Evolutionary conservation across 805 yeast species (phyloP), one percentile per base, ranked within the genome.

Genomic region (Diddensiella santjacobensis): DNA sequence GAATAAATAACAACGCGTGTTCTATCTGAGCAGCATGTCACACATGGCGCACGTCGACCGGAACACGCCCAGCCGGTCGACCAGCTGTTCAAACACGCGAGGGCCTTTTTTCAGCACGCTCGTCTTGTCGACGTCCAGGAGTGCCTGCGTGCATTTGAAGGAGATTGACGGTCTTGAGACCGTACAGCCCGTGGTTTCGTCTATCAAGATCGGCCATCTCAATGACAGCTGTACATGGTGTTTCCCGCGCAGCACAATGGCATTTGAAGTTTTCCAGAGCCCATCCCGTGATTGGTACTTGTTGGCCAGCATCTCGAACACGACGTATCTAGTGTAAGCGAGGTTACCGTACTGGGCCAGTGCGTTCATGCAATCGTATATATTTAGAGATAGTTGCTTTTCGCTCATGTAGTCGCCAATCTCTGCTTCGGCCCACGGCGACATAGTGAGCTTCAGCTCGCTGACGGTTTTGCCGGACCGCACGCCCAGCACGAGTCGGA

Each of bases 261-360:
- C 35, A 15, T 41, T 17, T 3, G 50, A 44, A 3, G 31, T 31
- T 36, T 33, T 49, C 53, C 54, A 47, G 22, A 49, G 47, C 13
- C 22, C 35, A 22, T 49, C 49, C 6, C n/a, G 10, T 4, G 31
- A 38, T 3, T 19, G 35, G 20, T 38, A 44, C 17, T 23, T 38
- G 2, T n/a, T 24, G 5, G 50, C 42, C 23, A 55, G 49, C 19
- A 23, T 22, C 19, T 40, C 47, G 33, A 55, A 55, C 24, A 51
- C 54, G 3, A 31, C 33, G 20, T 33, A 30, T 8, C 59, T 40
- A 22, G 33, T 51, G 19, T 33, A 38, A 8, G 22, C 24, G 24
- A 51, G 22, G 30, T 47, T 45, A 11, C 49, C 51, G 46, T 54
- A 55, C 42, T 54, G 50, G 1, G 57, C 42, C 18, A 55, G 42